These are phyloP conservation scores for Liquidambar formosana DNA, from an alignment of 164 flowering plant genomes.

Conservation along the genomic window DNA sequence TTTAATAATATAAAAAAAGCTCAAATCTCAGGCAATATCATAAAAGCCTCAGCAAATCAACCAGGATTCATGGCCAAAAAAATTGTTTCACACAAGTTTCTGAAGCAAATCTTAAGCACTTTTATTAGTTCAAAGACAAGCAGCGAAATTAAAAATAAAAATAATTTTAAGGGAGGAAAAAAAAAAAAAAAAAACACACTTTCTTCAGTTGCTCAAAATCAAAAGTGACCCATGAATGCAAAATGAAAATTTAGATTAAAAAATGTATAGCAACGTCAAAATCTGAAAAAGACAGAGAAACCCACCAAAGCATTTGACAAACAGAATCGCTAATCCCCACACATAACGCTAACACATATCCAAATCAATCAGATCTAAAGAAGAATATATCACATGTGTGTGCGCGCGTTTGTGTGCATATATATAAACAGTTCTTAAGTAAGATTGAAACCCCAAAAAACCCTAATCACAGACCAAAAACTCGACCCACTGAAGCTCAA, in stretches of 20 bases:
- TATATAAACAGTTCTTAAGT: neutral
- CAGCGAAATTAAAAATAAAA: no score
- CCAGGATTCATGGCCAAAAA: no score
- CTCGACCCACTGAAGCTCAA: neutral
- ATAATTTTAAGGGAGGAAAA: no score
- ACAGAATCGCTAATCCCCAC: neutral
- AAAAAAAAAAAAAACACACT: no score
- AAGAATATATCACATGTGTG: neutral
- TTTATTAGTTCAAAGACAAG: no score
- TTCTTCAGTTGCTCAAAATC: no score
- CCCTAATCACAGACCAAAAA: neutral
- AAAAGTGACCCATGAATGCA: no score
- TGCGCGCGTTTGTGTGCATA: no score
- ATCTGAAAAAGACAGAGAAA: neutral
- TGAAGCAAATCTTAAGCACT: no score
- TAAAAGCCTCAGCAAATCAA: no score
- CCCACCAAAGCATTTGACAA: neutral
- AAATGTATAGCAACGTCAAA: neutral
- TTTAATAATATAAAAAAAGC: neutral
- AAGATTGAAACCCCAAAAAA: neutral
- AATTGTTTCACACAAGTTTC: no score
- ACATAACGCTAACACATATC: neutral
- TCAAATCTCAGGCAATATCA: no score
- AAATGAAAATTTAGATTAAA: neutral
- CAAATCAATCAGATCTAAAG: constrained; percentile 18